phyloP scores from a whole-genome alignment of 2,329 filamentous ascomycete species.

The Arthrobotrys sphaeroides region DNA sequence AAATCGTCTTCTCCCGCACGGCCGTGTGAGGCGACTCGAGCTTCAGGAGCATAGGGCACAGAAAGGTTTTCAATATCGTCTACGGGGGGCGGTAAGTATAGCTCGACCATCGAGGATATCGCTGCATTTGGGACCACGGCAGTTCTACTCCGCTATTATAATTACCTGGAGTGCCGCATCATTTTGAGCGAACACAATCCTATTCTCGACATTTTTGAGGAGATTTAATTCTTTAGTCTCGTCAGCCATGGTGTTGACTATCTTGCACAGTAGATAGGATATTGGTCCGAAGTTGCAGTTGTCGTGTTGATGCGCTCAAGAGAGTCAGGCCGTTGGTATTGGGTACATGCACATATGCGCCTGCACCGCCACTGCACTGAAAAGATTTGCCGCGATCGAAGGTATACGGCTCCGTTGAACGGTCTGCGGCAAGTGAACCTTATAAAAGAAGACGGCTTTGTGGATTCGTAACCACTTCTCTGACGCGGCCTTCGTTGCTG shows the following conservation, averaged over 20 bases:
- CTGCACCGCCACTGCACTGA: slow-evolving; percentile 23
- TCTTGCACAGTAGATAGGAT: background rate
- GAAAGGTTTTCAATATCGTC: slow-evolving; percentile 77
- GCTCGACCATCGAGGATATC: background rate
- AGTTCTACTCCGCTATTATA: background rate
- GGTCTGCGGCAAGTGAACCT: background rate
- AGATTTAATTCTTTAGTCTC: slow-evolving; percentile 81
- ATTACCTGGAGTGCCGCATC: slow-evolving; percentile 76
- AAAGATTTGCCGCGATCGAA: background rate
- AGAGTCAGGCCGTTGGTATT: background rate
- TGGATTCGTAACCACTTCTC: slow-evolving; percentile 48
- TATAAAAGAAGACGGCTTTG: background rate
- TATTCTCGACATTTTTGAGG: slow-evolving; percentile 84
- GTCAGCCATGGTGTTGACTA: slow-evolving; percentile 46
- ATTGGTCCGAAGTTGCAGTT: background rate
- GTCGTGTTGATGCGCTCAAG: slow-evolving; percentile 18
- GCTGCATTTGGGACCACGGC: background rate
- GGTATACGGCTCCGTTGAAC: background rate
- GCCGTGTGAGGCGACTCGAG: slow-evolving; percentile 80
- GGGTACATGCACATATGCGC: background rate
- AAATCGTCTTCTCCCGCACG: slow-evolving; percentile 80
- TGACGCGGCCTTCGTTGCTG: slow-evolving; percentile 51
- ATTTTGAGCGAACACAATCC: slow-evolving; percentile 82
- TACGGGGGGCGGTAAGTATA: slow-evolving; percentile 60
- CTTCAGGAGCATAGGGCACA: slow-evolving; percentile 85